These are phyloP conservation scores for Erodium maritimum DNA, from an alignment of 345 rosid species.

Conservation along the genomic window DNA sequence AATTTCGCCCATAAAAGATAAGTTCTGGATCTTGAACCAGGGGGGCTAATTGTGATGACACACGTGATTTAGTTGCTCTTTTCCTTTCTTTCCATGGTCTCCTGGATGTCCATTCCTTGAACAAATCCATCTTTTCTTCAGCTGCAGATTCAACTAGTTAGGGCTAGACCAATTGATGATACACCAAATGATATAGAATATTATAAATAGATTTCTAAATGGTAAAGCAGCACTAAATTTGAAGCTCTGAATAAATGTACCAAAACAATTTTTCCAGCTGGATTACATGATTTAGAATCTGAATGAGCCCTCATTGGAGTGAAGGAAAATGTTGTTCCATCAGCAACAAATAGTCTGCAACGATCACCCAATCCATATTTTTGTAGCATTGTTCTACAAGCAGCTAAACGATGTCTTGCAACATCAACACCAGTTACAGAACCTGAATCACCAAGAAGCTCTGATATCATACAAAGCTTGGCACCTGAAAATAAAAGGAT, in stretches of 20 bases:
- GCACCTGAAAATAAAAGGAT: slow-evolving; percentile 53
- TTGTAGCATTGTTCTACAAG: slow-evolving; percentile 79
- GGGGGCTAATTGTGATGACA: slow-evolving; percentile 15
- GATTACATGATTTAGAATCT: slow-evolving; percentile 26
- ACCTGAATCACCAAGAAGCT: slow-evolving; percentile 65
- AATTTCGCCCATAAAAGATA: slow-evolving; percentile 56
- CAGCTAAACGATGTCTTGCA: slow-evolving; percentile 76
- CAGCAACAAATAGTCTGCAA: slow-evolving; percentile 76
- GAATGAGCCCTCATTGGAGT: slow-evolving; percentile 28
- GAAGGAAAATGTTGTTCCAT: slow-evolving; percentile 65
- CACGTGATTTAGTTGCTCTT: slow-evolving; percentile 37
- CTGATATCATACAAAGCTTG: slow-evolving; percentile 80
- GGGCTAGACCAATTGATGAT: slow-evolving; percentile 26
- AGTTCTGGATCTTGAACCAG: slow-evolving; percentile 44
- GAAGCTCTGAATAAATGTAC: slow-evolving; percentile 2
- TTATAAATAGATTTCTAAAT: slow-evolving; percentile 2
- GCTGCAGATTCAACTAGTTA: slow-evolving; percentile 38
- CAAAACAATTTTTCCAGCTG: slow-evolving; percentile 3
- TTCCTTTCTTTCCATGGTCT: slow-evolving; percentile 88
- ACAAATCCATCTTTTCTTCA: slow-evolving; percentile 28
- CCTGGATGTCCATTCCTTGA: slow-evolving; percentile 64
- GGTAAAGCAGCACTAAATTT: not conserved
- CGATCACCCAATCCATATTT: slow-evolving; percentile 63
- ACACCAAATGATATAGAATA: slow-evolving; percentile 14
- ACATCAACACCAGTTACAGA: slow-evolving; percentile 86